Conservation (phyloP, 306 rosid species). For the Lupinus albus region DNA sequence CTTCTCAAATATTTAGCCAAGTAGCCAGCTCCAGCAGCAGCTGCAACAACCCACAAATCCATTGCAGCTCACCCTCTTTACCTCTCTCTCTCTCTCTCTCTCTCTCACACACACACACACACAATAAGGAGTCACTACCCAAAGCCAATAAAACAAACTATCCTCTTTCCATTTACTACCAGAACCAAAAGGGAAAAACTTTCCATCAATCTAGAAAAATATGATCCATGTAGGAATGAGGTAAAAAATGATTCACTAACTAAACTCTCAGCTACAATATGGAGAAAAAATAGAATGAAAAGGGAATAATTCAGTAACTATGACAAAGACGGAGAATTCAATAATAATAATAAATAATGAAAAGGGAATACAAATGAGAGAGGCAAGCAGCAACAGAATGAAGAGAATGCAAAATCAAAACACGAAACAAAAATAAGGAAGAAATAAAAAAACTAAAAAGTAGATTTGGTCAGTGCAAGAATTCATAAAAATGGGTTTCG, state of each 20-base stretch:
- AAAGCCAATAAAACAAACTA: constrained; percentile 42
- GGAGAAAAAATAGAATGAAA: too few species aligned
- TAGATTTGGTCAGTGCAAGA: too few species aligned
- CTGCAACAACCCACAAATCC: constrained; percentile 88
- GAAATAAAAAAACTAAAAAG: too few species aligned
- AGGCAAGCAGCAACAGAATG: too few species aligned
- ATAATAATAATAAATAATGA: too few species aligned
- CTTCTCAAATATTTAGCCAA: constrained; percentile 68
- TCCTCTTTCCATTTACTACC: constrained; percentile 39
- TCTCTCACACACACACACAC: neutral
- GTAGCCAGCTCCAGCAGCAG: constrained; percentile 80
- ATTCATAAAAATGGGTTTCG: too few species aligned
- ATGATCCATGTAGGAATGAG: neutral
- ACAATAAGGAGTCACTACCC: constrained; percentile 31
- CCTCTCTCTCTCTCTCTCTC: neutral
- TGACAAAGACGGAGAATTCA: too few species aligned
- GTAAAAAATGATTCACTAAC: neutral
- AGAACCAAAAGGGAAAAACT: constrained; percentile 30
- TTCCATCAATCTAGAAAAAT: constrained; percentile 43
- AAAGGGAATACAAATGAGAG: too few species aligned
- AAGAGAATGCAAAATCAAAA: too few species aligned
- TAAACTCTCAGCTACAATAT: too few species aligned
- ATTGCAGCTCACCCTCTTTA: constrained; percentile 51
- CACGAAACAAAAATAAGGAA: too few species aligned
- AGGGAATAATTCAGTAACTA: too few species aligned